These are phyloP conservation scores for Penicillium bovifimosum DNA, from an alignment of 495 filamentous ascomycete genomes.

Conservation along the genomic window DNA sequence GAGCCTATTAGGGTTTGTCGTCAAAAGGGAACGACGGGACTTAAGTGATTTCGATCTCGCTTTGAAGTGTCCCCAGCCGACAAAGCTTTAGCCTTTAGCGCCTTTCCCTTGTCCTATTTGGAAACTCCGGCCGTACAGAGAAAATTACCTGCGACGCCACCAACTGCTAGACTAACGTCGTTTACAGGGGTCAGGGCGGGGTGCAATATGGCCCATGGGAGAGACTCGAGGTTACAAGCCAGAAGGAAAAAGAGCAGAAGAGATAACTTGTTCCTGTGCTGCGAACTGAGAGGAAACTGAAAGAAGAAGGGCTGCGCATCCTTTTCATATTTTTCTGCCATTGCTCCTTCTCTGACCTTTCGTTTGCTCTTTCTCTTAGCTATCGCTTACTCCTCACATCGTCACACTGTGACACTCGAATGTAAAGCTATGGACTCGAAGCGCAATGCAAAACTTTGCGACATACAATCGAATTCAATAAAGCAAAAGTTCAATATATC, in stretches of 20 bases:
- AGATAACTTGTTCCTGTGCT: too few relatives aligned
- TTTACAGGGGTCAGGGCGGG: background rate
- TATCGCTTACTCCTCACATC: too few relatives aligned
- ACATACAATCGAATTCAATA: too few relatives aligned
- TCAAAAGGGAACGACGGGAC: background rate
- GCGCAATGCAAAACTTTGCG: background rate
- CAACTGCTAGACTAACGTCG: background rate
- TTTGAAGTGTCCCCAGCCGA: background rate
- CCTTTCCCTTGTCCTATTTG: background rate
- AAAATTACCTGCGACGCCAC: background rate
- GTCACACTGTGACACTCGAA: too few relatives aligned
- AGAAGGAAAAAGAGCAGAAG: too few relatives aligned
- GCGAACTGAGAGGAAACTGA: too few relatives aligned
- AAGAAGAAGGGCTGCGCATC: too few relatives aligned
- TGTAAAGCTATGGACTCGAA: background rate
- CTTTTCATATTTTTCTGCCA: too few relatives aligned
- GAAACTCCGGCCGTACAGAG: background rate
- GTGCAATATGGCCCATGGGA: background rate
- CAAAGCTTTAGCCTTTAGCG: background rate
- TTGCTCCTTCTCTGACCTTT: too few relatives aligned
- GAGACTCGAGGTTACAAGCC: background rate
- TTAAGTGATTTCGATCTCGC: background rate
- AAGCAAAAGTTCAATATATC: too few relatives aligned
- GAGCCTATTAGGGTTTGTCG: slow-evolving; percentile 1
- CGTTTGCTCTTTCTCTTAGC: too few relatives aligned